Evolutionary conservation across 192 early-diverging fungal genomes (phyloP).

Genomic region (Coemansia umbellata): DNA sequence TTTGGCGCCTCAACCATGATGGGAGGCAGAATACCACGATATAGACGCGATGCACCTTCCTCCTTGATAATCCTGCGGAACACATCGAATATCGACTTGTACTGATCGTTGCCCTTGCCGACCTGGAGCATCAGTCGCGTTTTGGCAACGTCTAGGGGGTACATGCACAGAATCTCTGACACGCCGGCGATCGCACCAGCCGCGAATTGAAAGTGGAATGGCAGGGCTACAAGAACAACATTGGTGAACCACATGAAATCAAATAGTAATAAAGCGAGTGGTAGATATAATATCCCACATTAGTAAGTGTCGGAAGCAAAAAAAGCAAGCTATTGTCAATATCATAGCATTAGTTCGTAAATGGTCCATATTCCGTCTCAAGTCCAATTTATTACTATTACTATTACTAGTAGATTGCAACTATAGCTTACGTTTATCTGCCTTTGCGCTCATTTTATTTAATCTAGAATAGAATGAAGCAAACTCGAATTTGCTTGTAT

Average conservation of each 20-base stretch:
- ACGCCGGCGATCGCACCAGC: constrained; percentile 78
- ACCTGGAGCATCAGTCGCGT: constrained; percentile 89
- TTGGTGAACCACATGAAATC: background rate
- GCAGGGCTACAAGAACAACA: constrained; percentile 54
- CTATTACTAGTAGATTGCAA: no score
- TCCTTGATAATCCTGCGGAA: constrained; percentile 65
- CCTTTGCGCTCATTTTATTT: constrained; percentile 11
- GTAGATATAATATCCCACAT: background rate
- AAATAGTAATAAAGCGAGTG: background rate
- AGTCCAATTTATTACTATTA: no score
- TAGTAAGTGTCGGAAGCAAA: no score
- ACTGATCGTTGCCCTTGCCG: constrained; percentile 53
- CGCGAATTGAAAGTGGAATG: constrained; percentile 75
- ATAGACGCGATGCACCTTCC: constrained; percentile 67
- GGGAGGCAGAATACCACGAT: constrained; percentile 93
- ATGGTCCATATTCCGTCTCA: no score
- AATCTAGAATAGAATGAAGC: background rate
- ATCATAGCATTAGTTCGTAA: constrained; percentile 1
- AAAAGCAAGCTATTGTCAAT: no score
- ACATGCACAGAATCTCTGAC: constrained; percentile 93
- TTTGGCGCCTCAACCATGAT: constrained; percentile 98
- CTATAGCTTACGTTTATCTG: constrained; percentile 9
- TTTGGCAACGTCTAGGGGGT: constrained; percentile 93
- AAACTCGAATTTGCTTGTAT: background rate
- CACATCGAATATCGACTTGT: constrained; percentile 62